Evolutionary conservation across 2,329 filamentous ascomycete genomes (phyloP).

Genomic region (Fonsecaea pugnacius): DNA sequence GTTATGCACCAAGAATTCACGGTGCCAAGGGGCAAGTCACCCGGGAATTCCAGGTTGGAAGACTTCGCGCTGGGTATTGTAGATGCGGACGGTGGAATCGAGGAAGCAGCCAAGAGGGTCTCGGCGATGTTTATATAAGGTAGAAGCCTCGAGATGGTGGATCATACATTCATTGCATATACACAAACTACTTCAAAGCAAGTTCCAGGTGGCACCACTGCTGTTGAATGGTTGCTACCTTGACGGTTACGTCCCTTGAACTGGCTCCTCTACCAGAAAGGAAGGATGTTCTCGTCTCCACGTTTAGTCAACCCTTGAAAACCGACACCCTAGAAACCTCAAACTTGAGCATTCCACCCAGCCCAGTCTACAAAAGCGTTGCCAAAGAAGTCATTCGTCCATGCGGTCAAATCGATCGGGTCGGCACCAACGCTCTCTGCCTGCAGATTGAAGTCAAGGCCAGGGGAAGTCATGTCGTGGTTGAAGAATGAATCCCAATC

Average conservation of each 20-base stretch:
- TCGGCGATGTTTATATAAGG: background rate
- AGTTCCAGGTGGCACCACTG: too few relatives aligned
- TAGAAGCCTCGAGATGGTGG: too few relatives aligned
- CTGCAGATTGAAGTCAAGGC: background rate
- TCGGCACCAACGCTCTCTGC: slow-evolving; percentile 9
- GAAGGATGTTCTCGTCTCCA: too few relatives aligned
- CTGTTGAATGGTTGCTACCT: too few relatives aligned
- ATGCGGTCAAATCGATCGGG: slow-evolving; percentile 4
- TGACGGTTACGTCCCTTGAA: too few relatives aligned
- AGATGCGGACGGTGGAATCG: slow-evolving; percentile 3
- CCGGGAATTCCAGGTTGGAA: background rate
- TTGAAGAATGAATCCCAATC: slow-evolving; percentile 2
- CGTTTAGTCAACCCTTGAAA: background rate
- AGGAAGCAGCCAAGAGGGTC: slow-evolving; percentile 1
- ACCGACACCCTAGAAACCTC: background rate
- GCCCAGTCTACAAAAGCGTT: slow-evolving; percentile 15
- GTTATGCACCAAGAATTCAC: background rate
- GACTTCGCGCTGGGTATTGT: slow-evolving; percentile 7
- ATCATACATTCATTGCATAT: too few relatives aligned
- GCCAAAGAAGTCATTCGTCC: slow-evolving; percentile 19
- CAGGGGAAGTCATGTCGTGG: background rate
- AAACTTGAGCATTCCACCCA: slow-evolving; percentile 4
- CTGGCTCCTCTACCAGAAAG: too few relatives aligned
- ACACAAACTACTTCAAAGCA: too few relatives aligned
- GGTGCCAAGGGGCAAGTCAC: background rate